Conservation (phyloP, 768 basidiomycete genomes). For the Melanogaster broomeanus region DNA sequence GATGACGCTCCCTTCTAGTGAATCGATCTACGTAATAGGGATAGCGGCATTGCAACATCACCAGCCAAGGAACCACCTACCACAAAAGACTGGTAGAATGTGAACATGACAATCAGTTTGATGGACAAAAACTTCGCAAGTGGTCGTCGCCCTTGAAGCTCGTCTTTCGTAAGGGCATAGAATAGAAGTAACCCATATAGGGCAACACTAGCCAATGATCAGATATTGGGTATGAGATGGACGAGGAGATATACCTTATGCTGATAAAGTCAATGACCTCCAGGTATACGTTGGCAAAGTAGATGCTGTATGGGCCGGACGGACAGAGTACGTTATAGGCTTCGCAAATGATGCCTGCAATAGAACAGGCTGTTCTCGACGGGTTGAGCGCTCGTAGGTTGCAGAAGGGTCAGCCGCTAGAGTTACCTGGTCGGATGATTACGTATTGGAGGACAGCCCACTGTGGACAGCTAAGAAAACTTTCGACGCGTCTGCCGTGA, state of each 20-base stretch:
- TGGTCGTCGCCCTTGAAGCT: slow-evolving; percentile 74
- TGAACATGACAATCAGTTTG: slow-evolving; percentile 86
- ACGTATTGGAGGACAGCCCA: slow-evolving; percentile 92
- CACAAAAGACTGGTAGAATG: slow-evolving; percentile 83
- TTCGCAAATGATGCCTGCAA: slow-evolving; percentile 80
- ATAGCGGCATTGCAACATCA: neutral
- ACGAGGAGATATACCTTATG: slow-evolving; percentile 57
- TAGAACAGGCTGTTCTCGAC: slow-evolving; percentile 38
- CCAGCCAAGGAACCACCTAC: slow-evolving; percentile 39
- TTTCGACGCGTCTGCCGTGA: neutral
- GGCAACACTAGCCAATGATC: slow-evolving; percentile 56
- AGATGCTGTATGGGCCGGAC: slow-evolving; percentile 54
- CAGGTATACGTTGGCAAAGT: slow-evolving; percentile 71
- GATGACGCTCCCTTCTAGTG: slow-evolving; percentile 70
- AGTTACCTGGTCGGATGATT: slow-evolving; percentile 59
- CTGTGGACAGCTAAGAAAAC: slow-evolving; percentile 34
- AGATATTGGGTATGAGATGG: neutral
- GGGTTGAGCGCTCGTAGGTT: slow-evolving; percentile 6
- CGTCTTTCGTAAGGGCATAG: slow-evolving; percentile 79
- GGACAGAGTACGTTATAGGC: slow-evolving; percentile 68
- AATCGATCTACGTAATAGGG: slow-evolving; percentile 50
- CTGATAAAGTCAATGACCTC: slow-evolving; percentile 76
- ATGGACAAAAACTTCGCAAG: slow-evolving; percentile 85
- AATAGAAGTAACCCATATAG: slow-evolving; percentile 85
- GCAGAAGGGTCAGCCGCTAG: neutral